Percentiles rank a stretch among this genome's conserved stretches.
Evolutionary conservation across 768 basidiomycete species (phyloP).

Genomic region (Sporobolomyces roseus): DNA sequence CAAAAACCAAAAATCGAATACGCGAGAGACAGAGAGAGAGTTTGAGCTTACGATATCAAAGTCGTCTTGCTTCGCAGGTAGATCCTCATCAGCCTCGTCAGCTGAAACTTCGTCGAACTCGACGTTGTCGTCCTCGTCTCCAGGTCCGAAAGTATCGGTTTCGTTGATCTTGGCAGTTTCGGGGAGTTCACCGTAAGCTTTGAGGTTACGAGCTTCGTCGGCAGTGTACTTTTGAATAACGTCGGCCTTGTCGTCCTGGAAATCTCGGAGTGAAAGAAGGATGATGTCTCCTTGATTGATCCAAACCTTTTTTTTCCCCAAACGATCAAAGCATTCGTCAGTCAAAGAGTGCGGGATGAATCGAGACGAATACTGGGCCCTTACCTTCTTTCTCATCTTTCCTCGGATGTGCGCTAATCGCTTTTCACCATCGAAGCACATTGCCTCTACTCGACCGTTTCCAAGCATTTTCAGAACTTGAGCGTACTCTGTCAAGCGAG

Average conservation of each 20-base stretch:
- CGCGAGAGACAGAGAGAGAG: neutral
- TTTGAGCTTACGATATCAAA: conserved; percentile 15
- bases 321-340: neutral
- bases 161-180: conserved; percentile 59
- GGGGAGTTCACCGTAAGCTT: conserved; percentile 97
- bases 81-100: conserved; percentile 43
- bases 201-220: conserved; percentile 69
- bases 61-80: conserved; percentile 20
- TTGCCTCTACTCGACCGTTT: conserved; percentile 91
- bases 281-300: conserved; percentile 98
- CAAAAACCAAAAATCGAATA: neutral
- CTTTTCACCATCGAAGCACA: conserved; percentile 98
- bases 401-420: conserved; percentile 95
- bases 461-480: conserved; percentile 99
- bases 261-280: conserved; percentile 88
- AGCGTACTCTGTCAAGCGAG: conserved; percentile 68
- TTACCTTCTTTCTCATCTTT: conserved; percentile 98
- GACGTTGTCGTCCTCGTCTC: conserved; percentile 48
- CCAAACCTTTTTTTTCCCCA: too few relatives aligned
- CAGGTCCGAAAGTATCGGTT: conserved; percentile 52
- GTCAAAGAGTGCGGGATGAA: too few relatives aligned
- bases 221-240: conserved; percentile 98
- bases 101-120: conserved; percentile 51
- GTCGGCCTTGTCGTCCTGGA: conserved; percentile 99
- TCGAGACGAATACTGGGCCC: too few relatives aligned